Evolutionary conservation across 495 filamentous ascomycete genomes (phyloP).

Genomic region (Platismatia glauca): DNA sequence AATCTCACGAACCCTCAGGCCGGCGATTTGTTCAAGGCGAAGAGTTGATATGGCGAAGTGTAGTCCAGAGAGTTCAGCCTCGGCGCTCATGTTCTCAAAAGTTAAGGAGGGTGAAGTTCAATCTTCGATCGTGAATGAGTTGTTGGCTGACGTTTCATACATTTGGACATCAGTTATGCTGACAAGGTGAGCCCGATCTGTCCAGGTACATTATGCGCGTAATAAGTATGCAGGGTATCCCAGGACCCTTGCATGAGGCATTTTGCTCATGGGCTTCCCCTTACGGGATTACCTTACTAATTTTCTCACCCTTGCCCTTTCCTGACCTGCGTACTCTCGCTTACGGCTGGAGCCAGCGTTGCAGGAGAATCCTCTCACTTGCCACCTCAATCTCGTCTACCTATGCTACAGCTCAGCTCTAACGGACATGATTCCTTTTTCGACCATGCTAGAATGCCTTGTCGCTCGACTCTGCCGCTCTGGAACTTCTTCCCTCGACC

Average conservation of each 20-base stretch:
- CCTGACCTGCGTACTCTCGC: not conserved
- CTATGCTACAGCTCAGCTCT: not conserved
- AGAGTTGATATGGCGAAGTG: too few species aligned
- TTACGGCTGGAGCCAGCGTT: not conserved
- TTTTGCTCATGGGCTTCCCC: not conserved
- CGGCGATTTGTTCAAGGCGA: too few species aligned
- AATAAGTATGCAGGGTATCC: too few species aligned
- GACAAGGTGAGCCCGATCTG: too few species aligned
- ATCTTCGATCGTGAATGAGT: too few species aligned
- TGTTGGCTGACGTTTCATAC: too few species aligned
- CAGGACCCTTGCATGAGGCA: not conserved
- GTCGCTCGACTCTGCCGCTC: slow-evolving; percentile 6
- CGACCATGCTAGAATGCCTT: not conserved
- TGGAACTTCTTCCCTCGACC: not conserved
- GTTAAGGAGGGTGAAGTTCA: too few species aligned
- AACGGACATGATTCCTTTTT: slow-evolving; percentile 2
- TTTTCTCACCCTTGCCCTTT: not conserved
- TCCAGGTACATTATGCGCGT: too few species aligned
- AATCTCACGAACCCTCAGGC: too few species aligned
- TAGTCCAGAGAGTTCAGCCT: too few species aligned
- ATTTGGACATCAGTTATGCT: too few species aligned
- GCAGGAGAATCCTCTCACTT: not conserved
- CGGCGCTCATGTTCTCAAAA: too few species aligned
- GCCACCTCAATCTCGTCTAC: not conserved
- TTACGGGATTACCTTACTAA: not conserved